Evolutionary conservation across 1,139 yeast species (phyloP).

Genomic region (Protomyces macrosporus): DNA sequence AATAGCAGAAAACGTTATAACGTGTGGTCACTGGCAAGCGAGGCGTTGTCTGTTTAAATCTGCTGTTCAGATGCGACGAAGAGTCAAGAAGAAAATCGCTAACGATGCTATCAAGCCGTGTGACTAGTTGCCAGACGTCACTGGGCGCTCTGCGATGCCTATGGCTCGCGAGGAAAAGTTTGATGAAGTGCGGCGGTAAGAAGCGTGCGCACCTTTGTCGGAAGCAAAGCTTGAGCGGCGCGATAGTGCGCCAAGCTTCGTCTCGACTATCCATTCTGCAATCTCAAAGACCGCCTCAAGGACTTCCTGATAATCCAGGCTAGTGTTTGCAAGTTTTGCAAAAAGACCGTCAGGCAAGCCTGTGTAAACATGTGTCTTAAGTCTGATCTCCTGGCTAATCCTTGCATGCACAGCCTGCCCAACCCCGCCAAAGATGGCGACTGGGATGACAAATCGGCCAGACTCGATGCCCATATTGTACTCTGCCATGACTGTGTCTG

Average conservation of each 20-base stretch:
- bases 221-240: slow-evolving; percentile 11
- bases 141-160: background rate
- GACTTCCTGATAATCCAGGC: background rate
- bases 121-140: too few species aligned
- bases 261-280: slow-evolving; percentile 18
- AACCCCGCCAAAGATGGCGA: slow-evolving; percentile 13
- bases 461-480: slow-evolving; percentile 4
- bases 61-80: too few species aligned
- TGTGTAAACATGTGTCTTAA: slow-evolving; percentile 4
- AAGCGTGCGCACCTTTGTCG: background rate
- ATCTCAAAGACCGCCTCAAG: slow-evolving; percentile 3
- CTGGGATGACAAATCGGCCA: slow-evolving; percentile 10
- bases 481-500: slow-evolving; percentile 15
- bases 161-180: background rate
- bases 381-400: slow-evolving; percentile 2
- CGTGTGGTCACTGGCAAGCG: background rate
- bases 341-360: slow-evolving; percentile 19
- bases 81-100: too few species aligned
- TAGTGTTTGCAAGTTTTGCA: background rate
- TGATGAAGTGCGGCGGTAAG: background rate
- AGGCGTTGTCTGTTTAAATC: too few species aligned
- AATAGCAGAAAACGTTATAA: background rate
- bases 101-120: too few species aligned
- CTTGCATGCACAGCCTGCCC: slow-evolving; percentile 3
- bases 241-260: slow-evolving; percentile 4